phyloP scores from a whole-genome alignment of 345 rosid species.

The Psidium friedrichsthalianum region DNA sequence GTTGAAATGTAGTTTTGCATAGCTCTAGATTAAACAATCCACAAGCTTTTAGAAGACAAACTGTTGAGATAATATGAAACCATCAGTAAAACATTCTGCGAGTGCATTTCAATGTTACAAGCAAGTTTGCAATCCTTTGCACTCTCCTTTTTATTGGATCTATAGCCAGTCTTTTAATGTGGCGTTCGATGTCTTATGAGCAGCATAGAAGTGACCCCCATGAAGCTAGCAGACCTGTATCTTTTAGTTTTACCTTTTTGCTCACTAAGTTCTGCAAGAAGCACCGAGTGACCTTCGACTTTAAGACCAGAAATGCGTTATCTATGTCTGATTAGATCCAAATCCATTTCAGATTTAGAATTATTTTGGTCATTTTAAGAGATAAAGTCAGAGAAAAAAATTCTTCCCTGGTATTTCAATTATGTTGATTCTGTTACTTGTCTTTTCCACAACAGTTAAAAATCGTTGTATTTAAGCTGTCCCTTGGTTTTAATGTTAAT shows the following conservation, averaged over 20 bases:
- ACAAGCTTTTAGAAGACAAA: background rate
- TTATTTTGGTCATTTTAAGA: background rate
- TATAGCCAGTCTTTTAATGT: background rate
- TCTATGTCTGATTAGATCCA: background rate
- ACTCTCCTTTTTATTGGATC: background rate
- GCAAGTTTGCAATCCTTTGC: background rate
- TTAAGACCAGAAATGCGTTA: background rate
- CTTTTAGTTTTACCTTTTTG: background rate
- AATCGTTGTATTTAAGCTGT: background rate
- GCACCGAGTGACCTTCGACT: background rate
- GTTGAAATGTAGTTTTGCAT: background rate
- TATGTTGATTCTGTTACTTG: background rate
- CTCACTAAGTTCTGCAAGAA: background rate
- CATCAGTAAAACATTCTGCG: background rate
- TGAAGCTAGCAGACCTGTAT: background rate
- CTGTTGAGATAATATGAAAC: background rate
- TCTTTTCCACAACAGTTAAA: background rate
- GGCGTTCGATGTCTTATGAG: background rate
- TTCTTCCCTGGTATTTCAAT: background rate
- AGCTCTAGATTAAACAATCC: background rate
- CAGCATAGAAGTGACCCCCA: background rate
- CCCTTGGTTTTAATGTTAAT: background rate
- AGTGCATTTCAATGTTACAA: background rate
- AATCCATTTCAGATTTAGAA: background rate
- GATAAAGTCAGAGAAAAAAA: background rate